phyloP scores from a whole-genome alignment of 345 rosid species.

The Lepidium africanum region DNA sequence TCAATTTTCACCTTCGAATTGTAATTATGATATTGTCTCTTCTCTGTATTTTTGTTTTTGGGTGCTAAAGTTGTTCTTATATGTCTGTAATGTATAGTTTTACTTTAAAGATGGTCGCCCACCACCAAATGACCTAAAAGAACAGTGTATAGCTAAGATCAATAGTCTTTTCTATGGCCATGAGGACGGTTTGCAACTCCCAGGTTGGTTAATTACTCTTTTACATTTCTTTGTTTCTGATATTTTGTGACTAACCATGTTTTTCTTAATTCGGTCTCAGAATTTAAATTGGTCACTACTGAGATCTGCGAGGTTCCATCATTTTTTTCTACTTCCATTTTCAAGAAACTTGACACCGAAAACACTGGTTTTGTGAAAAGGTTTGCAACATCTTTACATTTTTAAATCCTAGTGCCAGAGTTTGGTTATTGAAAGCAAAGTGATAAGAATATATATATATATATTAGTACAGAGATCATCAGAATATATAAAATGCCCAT shows the following conservation, averaged over 20 bases:
- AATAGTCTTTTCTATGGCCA: slow-evolving; percentile 60
- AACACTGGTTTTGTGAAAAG: slow-evolving; percentile 60
- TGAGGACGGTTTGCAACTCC: slow-evolving; percentile 57
- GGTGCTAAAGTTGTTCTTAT: not conserved
- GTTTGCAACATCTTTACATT: slow-evolving; percentile 34
- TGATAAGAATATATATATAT: not conserved
- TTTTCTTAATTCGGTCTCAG: slow-evolving; percentile 22
- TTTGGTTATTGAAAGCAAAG: not conserved
- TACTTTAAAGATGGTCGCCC: slow-evolving; percentile 91
- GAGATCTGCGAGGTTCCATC: slow-evolving; percentile 94
- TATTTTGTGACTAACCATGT: not conserved
- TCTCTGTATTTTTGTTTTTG: not conserved
- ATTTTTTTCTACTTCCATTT: slow-evolving; percentile 66
- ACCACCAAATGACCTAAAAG: slow-evolving; percentile 67
- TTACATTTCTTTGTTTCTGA: not conserved
- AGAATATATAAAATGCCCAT: not conserved
- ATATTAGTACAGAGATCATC: not conserved
- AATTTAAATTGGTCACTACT: slow-evolving; percentile 60
- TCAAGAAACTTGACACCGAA: slow-evolving; percentile 62
- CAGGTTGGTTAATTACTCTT: slow-evolving; percentile 41
- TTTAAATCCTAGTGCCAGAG: not conserved
- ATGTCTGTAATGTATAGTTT: slow-evolving; percentile 52
- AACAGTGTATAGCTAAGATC: slow-evolving; percentile 54
- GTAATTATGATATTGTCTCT: not conserved
- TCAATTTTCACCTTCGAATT: not conserved